Evolutionary conservation across 2,329 filamentous ascomycete genomes (phyloP).

Genomic region (Cladosporium sp.): DNA sequence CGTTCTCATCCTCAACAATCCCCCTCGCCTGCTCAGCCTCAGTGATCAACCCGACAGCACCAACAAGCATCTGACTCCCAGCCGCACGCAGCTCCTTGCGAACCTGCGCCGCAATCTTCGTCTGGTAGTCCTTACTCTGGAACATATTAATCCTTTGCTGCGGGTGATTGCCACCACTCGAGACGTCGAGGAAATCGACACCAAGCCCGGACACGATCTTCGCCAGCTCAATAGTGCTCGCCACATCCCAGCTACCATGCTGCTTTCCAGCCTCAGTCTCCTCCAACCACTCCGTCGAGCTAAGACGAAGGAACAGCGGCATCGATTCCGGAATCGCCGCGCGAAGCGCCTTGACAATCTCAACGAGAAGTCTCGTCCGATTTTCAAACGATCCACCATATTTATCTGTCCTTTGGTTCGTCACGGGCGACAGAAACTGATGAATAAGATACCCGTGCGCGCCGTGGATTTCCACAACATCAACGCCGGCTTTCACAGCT

Average conservation of each 20-base stretch:
- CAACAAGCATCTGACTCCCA: conserved; percentile 43
- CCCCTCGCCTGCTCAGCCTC: conserved; percentile 48
- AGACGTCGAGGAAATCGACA: conserved; percentile 82
- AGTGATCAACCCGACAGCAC: conserved; percentile 52
- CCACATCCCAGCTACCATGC: conserved; percentile 62
- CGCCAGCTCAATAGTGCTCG: conserved; percentile 61
- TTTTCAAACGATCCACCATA: conserved; percentile 71
- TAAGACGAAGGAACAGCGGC: conserved; percentile 70
- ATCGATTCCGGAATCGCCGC: conserved; percentile 58
- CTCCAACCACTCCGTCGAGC: conserved; percentile 71
- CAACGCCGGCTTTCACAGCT: conserved; percentile 58
- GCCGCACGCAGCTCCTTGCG: conserved; percentile 35
- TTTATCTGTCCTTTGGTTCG: conserved; percentile 63
- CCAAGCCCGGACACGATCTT: conserved; percentile 66
- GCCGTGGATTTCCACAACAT: conserved; percentile 74
- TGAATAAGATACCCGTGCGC: conserved; percentile 76
- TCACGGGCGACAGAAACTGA: conserved; percentile 63
- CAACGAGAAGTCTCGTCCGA: conserved; percentile 61
- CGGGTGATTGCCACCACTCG: conserved; percentile 66
- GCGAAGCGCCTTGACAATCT: conserved; percentile 55
- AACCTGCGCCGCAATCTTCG: conserved; percentile 45
- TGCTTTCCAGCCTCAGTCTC: conserved; percentile 46
- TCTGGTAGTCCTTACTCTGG: conserved; percentile 45
- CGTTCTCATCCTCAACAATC: conserved; percentile 35
- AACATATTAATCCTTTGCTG: conserved; percentile 44